phyloP scores from a whole-genome alignment of 352 stramenopile species.

The Globisporangium polare region DNA sequence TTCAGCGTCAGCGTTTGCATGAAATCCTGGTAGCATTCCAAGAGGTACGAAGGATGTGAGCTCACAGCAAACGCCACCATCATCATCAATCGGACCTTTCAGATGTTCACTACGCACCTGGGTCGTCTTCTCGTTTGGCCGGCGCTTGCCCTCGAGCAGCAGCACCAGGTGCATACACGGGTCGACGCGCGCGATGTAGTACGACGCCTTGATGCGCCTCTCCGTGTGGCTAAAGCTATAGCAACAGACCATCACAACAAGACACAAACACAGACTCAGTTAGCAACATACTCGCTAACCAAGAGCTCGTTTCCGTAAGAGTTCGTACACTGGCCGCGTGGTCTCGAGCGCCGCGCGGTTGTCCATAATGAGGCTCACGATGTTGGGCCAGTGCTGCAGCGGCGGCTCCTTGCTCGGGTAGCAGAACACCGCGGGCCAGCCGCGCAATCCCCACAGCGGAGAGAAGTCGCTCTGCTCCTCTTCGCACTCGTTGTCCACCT shows the following conservation, averaged over 20 bases:
- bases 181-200: slow-evolving; percentile 76
- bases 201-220: slow-evolving; percentile 57
- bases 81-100: neutral
- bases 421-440: slow-evolving; percentile 80
- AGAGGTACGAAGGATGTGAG: neutral
- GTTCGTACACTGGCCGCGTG: slow-evolving; percentile 47
- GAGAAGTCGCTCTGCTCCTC: slow-evolving; percentile 77
- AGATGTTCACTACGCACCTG: slow-evolving; percentile 33
- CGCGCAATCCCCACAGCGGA: slow-evolving; percentile 71
- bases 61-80: neutral
- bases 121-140: slow-evolving; percentile 61
- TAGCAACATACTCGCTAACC: neutral
- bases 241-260: neutral
- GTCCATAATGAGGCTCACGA: slow-evolving; percentile 87
- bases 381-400: slow-evolving; percentile 81
- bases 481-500: slow-evolving; percentile 47
- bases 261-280: neutral
- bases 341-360: slow-evolving; percentile 54
- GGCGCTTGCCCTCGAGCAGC: slow-evolving; percentile 62
- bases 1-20: slow-evolving; percentile 78
- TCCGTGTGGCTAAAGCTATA: slow-evolving; percentile 64
- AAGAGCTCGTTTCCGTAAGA: neutral
- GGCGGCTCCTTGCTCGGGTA: slow-evolving; percentile 61
- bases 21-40: slow-evolving; percentile 49
- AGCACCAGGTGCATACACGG: slow-evolving; percentile 72